Evolutionary conservation across 176 grass and related monocot species (phyloP), one percentile per base, ranked within the genome.

Genomic region (maize (Zea mays)): DNA sequence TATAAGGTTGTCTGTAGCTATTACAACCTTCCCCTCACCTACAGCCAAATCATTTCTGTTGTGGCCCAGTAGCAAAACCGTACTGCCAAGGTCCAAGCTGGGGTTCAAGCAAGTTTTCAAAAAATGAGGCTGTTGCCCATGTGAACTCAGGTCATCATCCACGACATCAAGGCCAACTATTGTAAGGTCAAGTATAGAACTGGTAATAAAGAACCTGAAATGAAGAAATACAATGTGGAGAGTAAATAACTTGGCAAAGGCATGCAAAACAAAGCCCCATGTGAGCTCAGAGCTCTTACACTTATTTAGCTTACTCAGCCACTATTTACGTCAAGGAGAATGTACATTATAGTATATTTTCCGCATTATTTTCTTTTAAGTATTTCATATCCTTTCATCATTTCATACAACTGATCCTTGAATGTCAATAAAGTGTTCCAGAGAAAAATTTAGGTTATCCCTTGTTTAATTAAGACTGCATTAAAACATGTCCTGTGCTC

Each of bases 201-300:
- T 97, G 37, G 89, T 94, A 69, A 97, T 92, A 63, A 97, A 97
- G 74, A 97, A 94, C 83, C 95, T 94, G 92, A n/a, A 89, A 64
- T 65, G 6, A 66, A 76, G 42, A 75, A 74, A 76, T 33, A 70
- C 61, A 41, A 47, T 34, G 17, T 19, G 12, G 10, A 75, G 10
- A 48, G 65, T 84, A 58, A 80, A 56, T 71, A 68, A 5, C 56
- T 51, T 78, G 65, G 64, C 47, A 59, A 80, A 71, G 5, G 39
- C 51, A 63, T 83, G 80, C 5, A 74, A 79, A 8, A 60, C 8
- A 79, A 70, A 84, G 46, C 14, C 38, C n/a, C 71, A 76, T 43
- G 70, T 39, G 3, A 48, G 56, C 13, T 43, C n/a, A 57, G 55
- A 57, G n/a, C 17, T 1, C 5, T 42, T 63, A 79, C 33, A 65